Evolutionary conservation across 129 eudicot genomes (phyloP), one percentile per base, ranked within the genome.

Genomic region (Cynara cardunculus): DNA sequence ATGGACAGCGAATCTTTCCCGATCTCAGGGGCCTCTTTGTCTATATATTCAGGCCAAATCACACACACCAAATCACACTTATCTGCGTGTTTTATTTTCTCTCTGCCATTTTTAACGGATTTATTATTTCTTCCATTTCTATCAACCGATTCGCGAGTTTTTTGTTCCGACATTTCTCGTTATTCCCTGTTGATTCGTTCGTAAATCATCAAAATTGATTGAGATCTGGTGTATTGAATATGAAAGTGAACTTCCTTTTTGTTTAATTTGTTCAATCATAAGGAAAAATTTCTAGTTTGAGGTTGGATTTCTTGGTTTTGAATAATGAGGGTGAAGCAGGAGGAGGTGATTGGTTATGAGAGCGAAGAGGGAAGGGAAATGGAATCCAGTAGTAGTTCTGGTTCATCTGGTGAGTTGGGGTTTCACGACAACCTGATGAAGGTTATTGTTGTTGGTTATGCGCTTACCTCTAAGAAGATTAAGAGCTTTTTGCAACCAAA

Each of bases 401-500:
- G 82, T 7, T 68, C 74, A 14, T 82, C 75, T 14, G 89, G 83
- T 41, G 91, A 74, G 22, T 85, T 80, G 26, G 91, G 83, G 77
- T 87, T 89, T 39, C 91, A 88, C 0, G 86, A 88, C 75, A 78
- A 88, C 19, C 72, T 34, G 82, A 86, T 77, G 81, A 84, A 81
- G n/a, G 92, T 90, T 27, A 89, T 94, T 25, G 93, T 92, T 78
- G 98, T 94, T 8, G 97, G 98, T 22, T 94, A 94, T 80, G 98
- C 97, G 72, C 96, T 94, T 39, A 94, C 98, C 11, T 88, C 93
- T 39, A 94, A 94, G 90, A 94, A 94, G 85, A 83, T 80, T 76
- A 92, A 90, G 87, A 94, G 98, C 92, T 94, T 94, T 82, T 87
- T 94, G 85, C 91, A 94, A 81, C 98, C 98, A 59, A 94, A 94